Evolutionary conservation across 805 yeast species (phyloP), one percentile per base, ranked within the genome.

Genomic region (Hermanozyma aechmeae): DNA sequence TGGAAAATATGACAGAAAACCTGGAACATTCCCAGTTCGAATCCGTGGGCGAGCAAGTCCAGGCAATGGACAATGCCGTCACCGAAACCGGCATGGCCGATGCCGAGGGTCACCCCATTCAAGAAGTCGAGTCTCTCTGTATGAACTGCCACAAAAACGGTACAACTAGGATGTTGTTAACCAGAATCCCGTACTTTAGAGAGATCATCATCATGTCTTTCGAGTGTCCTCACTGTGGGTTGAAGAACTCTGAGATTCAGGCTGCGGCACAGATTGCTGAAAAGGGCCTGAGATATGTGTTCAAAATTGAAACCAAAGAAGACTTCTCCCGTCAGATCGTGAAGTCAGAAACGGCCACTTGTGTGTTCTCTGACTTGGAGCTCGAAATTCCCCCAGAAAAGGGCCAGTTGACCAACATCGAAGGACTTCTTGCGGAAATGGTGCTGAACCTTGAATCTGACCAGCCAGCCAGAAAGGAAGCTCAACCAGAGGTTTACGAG

Each of bases 101-200:
- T 51, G 79, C 80, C 7, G 78, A 76, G 52, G 96, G 96, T 4
- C 92, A 85, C 43, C 94, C 96, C 2, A 95, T 92, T 13, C 96
- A 87, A 53, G 97, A 92, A 53, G 73, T 92, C 38, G 89, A 89
- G 50, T 85, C 96, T 6, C 60, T 92, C 23, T 92, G 99, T 63
- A 87, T 92, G 96, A 84, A 83, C 64, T 92, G 99, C 57, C 82
- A 78, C 38, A 63, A 89, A 41, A 70, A 74, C 33, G 99, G 99
- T 34, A 65, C 65, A 30, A 92, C 98, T 4, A 63, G 93, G 41
- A 54, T 92, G 52, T 64, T 92, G 24, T 63, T 92, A 46, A 92
- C 99, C 10, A 68, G 76, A 30, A 92, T 92, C 45, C 99, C 99
- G 13, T 85, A 65, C 46, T 92, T 92, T 61, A 67, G 87, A 39